These are phyloP conservation scores for Wickerhamiella brachini DNA, from an alignment of 805 yeast genomes.

Conservation along the genomic window DNA sequence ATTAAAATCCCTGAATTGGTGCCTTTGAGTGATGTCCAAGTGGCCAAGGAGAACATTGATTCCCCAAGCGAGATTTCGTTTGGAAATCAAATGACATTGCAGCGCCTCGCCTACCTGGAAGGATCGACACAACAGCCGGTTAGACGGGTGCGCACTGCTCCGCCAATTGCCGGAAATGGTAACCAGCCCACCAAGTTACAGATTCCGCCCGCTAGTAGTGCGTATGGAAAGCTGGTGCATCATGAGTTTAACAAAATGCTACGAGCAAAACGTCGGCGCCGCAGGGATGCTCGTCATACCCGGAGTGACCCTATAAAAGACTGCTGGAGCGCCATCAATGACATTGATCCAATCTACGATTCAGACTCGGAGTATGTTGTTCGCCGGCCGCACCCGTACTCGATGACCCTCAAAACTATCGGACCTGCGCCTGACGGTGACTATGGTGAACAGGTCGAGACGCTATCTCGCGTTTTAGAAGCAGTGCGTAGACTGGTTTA, in stretches of 20 bases:
- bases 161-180: background rate
- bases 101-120: conserved; percentile 26
- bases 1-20: conserved; percentile 29
- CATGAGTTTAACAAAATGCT: conserved; percentile 13
- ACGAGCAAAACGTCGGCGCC: conserved; percentile 14
- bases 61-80: conserved; percentile 31
- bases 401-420: conserved; percentile 1
- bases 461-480: background rate
- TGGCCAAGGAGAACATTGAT: conserved; percentile 30
- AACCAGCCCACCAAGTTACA: conserved; percentile 2
- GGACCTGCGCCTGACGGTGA: conserved; percentile 10
- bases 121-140: conserved; percentile 6
- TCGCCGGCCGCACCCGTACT: conserved; percentile 3
- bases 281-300: conserved; percentile 13
- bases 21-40: conserved; percentile 19
- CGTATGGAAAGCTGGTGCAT: conserved; percentile 9
- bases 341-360: conserved; percentile 23
- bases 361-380: conserved; percentile 22
- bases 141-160: background rate
- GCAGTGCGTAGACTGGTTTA: background rate
- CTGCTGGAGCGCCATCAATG: conserved; percentile 20
- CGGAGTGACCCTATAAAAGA: conserved; percentile 18
- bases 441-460: conserved; percentile 10
- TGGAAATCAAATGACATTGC: conserved; percentile 30
- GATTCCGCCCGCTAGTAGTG: conserved; percentile 12